These are phyloP conservation scores for Tylopilus sp. DNA, from an alignment of 1,284 basidiomycete species.

Conservation along the genomic window DNA sequence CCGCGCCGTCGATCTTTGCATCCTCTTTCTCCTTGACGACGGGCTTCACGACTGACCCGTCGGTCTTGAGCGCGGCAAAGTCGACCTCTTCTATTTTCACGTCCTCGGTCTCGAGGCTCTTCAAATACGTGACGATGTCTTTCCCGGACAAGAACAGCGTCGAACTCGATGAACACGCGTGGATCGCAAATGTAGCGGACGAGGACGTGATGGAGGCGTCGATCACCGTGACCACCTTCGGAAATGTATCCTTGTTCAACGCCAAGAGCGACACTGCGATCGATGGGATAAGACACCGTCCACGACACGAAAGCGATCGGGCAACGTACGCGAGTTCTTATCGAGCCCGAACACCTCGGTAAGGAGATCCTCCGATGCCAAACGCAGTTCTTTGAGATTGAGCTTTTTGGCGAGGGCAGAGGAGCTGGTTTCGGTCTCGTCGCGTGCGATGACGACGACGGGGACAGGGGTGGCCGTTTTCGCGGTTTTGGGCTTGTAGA, in stretches of 20 bases:
- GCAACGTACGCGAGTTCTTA: slow-evolving; percentile 79
- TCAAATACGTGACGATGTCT: slow-evolving; percentile 74
- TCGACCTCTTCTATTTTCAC: slow-evolving; percentile 71
- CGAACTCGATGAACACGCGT: slow-evolving; percentile 65
- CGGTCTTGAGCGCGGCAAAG: slow-evolving; percentile 62
- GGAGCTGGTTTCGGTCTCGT: slow-evolving; percentile 79
- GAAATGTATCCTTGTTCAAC: slow-evolving; percentile 66
- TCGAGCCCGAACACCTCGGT: slow-evolving; percentile 81
- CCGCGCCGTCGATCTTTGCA: slow-evolving; percentile 81
- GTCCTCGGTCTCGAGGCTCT: slow-evolving; percentile 63
- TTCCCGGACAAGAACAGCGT: slow-evolving; percentile 73
- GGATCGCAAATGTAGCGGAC: slow-evolving; percentile 69
- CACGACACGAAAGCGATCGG: background rate
- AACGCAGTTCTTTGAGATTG: slow-evolving; percentile 84
- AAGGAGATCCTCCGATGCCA: slow-evolving; percentile 88
- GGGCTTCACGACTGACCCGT: slow-evolving; percentile 43
- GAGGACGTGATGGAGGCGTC: slow-evolving; percentile 74
- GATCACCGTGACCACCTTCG: slow-evolving; percentile 76
- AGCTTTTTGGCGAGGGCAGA: slow-evolving; percentile 78
- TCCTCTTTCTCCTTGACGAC: slow-evolving; percentile 66
- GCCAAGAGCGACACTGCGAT: slow-evolving; percentile 75
- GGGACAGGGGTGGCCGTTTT: slow-evolving; percentile 84
- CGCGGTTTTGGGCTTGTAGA: slow-evolving; percentile 90
- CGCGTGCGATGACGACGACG: slow-evolving; percentile 83
- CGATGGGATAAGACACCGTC: background rate